These are phyloP conservation scores for Cyclotella baltica DNA, from an alignment of 108 stramenopile genomes.

Conservation along the genomic window DNA sequence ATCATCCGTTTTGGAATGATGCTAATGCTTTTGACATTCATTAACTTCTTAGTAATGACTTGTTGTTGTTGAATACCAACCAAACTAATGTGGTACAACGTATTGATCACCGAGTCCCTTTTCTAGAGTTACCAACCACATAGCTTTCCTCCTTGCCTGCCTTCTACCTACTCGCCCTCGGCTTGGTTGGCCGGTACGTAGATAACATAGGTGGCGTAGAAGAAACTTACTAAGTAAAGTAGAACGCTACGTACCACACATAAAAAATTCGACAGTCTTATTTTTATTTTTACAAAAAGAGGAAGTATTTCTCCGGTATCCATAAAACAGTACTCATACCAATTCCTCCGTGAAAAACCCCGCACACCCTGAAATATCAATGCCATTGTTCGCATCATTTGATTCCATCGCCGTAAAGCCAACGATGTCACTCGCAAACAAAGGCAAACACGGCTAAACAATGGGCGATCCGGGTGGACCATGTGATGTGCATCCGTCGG, in stretches of 20 bases:
- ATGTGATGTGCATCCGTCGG: neutral
- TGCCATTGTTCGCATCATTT: neutral
- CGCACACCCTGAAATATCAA: no score
- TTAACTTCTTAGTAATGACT: slow-evolving; percentile 8
- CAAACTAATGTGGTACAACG: neutral
- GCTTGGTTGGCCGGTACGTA: no score
- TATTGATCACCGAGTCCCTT: neutral
- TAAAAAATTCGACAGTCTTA: no score
- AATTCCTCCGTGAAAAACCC: slow-evolving; percentile 6
- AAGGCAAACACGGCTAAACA: slow-evolving; percentile 5
- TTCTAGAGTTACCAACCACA: neutral
- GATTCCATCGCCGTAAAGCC: slow-evolving; percentile 1
- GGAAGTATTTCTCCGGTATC: neutral
- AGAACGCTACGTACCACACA: no score
- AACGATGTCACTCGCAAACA: slow-evolving; percentile 9
- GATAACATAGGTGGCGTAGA: no score
- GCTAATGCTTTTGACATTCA: slow-evolving; percentile 15
- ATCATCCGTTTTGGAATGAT: slow-evolving; percentile 56
- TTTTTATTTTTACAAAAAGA: no score
- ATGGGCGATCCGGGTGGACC: neutral
- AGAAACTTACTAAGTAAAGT: no score
- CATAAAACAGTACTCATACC: neutral
- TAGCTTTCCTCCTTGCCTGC: neutral
- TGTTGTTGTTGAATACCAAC: no score
- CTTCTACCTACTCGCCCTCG: no score